Percentiles rank a stretch among this genome's conserved stretches.
Evolutionary conservation across 164 flowering plant species (phyloP).

Genomic region (Cinnamomum chago): DNA sequence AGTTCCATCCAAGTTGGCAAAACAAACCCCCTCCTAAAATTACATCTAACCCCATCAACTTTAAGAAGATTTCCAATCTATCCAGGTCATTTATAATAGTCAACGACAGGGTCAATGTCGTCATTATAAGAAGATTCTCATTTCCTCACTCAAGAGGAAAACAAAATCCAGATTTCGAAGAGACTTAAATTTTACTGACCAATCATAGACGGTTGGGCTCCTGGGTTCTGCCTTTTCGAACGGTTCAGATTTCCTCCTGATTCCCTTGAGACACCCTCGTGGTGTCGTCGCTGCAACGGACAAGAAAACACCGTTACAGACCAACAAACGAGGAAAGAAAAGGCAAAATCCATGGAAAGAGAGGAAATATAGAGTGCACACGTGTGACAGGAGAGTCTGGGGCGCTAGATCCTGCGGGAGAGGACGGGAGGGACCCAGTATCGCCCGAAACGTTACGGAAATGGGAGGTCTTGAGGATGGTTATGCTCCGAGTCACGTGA

Average conservation of each 20-base stretch:
- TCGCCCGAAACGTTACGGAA: slow-evolving; percentile 22
- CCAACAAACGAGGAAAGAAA: not conserved
- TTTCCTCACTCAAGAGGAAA: too few relatives aligned
- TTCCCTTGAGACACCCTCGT: slow-evolving; percentile 33
- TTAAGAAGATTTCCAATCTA: too few relatives aligned
- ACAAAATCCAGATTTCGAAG: too few relatives aligned
- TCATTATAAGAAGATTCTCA: too few relatives aligned
- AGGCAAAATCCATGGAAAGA: not conserved
- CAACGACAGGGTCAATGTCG: too few relatives aligned
- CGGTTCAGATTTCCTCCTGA: slow-evolving; percentile 45
- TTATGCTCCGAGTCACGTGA: slow-evolving; percentile 51
- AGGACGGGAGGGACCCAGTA: slow-evolving; percentile 27
- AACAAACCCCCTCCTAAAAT: too few relatives aligned
- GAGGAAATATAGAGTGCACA: slow-evolving; percentile 16
- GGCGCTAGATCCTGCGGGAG: slow-evolving; percentile 41
- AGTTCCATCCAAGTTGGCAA: not conserved
- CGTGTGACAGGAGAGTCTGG: slow-evolving; percentile 58
- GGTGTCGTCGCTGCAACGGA: slow-evolving; percentile 24
- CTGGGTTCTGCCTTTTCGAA: slow-evolving; percentile 38
- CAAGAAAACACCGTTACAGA: not conserved
- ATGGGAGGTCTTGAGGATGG: slow-evolving; percentile 35
- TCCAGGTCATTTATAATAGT: too few relatives aligned
- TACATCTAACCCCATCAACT: too few relatives aligned
- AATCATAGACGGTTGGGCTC: slow-evolving; percentile 58
- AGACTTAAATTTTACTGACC: slow-evolving; percentile 24